Percentiles rank a stretch among this genome's conserved stretches.
phyloP scores from a whole-genome alignment of 345 rosid species.

The Kandelia obovata region DNA sequence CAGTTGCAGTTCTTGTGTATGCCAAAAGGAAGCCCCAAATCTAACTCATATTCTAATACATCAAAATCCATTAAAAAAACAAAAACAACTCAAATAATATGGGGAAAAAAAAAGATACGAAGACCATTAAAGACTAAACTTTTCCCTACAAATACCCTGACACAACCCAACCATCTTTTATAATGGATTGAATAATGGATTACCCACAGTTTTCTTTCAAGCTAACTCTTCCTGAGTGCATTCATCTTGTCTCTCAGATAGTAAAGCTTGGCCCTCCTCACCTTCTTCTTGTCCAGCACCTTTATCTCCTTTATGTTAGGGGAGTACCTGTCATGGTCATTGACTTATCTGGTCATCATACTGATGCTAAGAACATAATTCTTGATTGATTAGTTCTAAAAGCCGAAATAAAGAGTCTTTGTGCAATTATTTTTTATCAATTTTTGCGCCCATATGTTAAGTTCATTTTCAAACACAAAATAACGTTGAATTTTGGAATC shows the following conservation, averaged over 20 bases:
- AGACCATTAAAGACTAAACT: background rate
- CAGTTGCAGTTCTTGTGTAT: constrained; percentile 1
- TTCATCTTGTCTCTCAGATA: constrained; percentile 91
- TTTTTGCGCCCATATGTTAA: background rate
- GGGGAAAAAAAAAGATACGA: background rate
- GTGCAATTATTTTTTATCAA: background rate
- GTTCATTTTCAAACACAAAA: background rate
- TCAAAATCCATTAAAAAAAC: background rate
- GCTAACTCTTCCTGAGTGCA: constrained; percentile 59
- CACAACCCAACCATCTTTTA: constrained; percentile 4
- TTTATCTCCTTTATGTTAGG: constrained; percentile 92
- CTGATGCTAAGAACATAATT: background rate
- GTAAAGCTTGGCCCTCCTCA: constrained; percentile 94
- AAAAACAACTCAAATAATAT: background rate
- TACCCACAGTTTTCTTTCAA: constrained; percentile 7
- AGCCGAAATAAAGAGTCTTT: too few species aligned
- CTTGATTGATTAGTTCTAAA: constrained; percentile 1
- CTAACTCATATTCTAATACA: background rate
- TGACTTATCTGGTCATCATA: constrained; percentile 15
- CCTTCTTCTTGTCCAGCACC: constrained; percentile 92
- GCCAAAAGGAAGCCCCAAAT: constrained; percentile 6
- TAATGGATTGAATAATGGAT: background rate
- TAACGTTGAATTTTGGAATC: background rate
- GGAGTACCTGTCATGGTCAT: constrained; percentile 62
- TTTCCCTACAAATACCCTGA: constrained; percentile 10